Conservation (phyloP, 352 stramenopile genomes). For the Globisporangium solare region DNA sequence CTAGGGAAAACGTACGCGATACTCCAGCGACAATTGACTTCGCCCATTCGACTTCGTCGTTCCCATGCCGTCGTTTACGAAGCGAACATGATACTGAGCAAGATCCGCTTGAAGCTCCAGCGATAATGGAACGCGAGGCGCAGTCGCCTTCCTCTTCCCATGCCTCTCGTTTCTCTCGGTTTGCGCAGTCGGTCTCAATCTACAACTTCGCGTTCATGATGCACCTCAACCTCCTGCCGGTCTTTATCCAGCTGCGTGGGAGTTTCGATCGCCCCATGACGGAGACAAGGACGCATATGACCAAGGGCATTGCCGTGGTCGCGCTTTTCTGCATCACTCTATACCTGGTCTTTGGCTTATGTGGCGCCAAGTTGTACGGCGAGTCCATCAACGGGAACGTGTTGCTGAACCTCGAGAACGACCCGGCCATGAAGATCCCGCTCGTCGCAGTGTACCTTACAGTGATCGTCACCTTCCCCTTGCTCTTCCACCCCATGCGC, state of each 20-base stretch:
- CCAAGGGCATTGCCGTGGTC: slow-evolving; percentile 40
- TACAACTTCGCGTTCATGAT: slow-evolving; percentile 86
- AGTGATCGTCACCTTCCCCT: slow-evolving; percentile 40
- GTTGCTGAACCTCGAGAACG: slow-evolving; percentile 41
- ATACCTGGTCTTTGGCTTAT: slow-evolving; percentile 54
- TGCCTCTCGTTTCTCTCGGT: slow-evolving; percentile 32
- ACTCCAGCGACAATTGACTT: neutral
- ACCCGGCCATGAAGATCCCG: slow-evolving; percentile 36
- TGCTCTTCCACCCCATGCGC: slow-evolving; percentile 48
- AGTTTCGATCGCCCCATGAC: slow-evolving; percentile 49
- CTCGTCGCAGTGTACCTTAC: slow-evolving; percentile 38
- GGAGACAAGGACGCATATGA: slow-evolving; percentile 44
- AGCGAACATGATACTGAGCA: neutral
- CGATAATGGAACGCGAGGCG: slow-evolving; percentile 1
- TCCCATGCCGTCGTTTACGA: neutral
- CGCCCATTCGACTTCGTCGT: neutral
- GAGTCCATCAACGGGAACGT: slow-evolving; percentile 32
- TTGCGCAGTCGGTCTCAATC: slow-evolving; percentile 63
- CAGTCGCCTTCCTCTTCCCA: slow-evolving; percentile 16
- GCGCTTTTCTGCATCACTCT: slow-evolving; percentile 52
- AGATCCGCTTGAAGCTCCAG: neutral
- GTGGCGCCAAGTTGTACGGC: slow-evolving; percentile 42
- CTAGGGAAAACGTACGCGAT: neutral
- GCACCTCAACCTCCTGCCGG: slow-evolving; percentile 74
- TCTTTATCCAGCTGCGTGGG: slow-evolving; percentile 66